A percentile compares a stretch with the other conserved stretches of the same genome.
Conservation (phyloP, 2,329 filamentous ascomycete genomes). For the Fusarium incarnatum region DNA sequence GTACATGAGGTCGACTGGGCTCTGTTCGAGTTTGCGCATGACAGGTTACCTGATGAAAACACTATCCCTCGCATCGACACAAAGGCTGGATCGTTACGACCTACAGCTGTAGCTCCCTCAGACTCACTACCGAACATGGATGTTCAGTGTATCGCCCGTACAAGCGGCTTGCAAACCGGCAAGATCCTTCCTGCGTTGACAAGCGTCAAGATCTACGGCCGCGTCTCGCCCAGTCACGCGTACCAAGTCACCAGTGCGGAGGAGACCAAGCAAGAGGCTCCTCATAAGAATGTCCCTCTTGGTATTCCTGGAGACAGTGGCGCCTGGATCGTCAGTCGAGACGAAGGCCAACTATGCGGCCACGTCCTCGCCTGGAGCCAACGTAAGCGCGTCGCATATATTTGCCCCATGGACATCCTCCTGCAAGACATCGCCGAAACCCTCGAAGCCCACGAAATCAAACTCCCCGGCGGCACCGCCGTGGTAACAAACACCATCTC, state of each 20-base stretch:
- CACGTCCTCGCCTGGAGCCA: conserved; percentile 91
- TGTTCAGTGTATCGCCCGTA: conserved; percentile 90
- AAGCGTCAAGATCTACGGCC: conserved; percentile 88
- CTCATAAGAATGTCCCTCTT: conserved; percentile 54
- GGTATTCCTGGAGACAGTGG: conserved; percentile 89
- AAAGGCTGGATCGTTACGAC: conserved; percentile 54
- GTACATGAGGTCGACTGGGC: conserved; percentile 97
- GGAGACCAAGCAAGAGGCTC: conserved; percentile 28
- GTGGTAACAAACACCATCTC: conserved; percentile 47
- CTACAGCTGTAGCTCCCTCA: conserved; percentile 69
- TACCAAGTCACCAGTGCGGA: conserved; percentile 67
- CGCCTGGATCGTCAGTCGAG: conserved; percentile 89
- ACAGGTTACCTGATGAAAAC: conserved; percentile 78
- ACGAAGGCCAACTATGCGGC: conserved; percentile 83
- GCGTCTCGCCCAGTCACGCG: conserved; percentile 80
- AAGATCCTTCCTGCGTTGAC: conserved; percentile 81
- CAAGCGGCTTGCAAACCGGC: conserved; percentile 84
- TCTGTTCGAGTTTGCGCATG: conserved; percentile 80
- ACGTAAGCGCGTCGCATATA: conserved; percentile 85
- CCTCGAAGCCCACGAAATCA: conserved; percentile 76
- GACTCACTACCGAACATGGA: conserved; percentile 76
- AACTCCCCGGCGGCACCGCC: conserved; percentile 71
- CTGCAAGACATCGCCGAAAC: conserved; percentile 86
- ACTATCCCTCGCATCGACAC: conserved; percentile 63
- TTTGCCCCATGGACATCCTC: conserved; percentile 93